phyloP scores from a whole-genome alignment of 2,329 filamentous ascomycete genomes.

The Colletotrichum limetticola region DNA sequence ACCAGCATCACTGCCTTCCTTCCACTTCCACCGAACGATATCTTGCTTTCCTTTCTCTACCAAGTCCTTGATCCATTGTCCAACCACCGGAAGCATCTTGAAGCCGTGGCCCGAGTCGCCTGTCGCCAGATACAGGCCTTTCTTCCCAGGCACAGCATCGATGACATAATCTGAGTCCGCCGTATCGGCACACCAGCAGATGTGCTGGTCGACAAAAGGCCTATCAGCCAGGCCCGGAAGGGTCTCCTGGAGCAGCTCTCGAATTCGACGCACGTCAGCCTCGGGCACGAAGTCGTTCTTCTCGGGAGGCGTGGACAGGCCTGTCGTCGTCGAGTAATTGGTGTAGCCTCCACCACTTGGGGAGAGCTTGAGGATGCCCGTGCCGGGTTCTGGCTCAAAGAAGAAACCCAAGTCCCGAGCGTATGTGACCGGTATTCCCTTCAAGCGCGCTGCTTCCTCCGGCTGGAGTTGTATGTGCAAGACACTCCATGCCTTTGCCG shows the following conservation, averaged over 20 bases:
- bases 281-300: conserved; percentile 61
- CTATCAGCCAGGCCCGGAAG: conserved; percentile 63
- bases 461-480: conserved; percentile 67
- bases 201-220: conserved; percentile 62
- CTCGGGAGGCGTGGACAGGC: conserved; percentile 52
- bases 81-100: conserved; percentile 70
- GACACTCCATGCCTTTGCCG: conserved; percentile 68
- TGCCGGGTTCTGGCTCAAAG: conserved; percentile 71
- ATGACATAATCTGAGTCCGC: conserved; percentile 69
- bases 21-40: conserved; percentile 62
- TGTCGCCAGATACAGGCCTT: conserved; percentile 59
- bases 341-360: conserved; percentile 68
- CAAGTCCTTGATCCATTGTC: conserved; percentile 60
- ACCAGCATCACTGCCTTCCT: conserved; percentile 43
- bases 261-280: conserved; percentile 62
- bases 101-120: conserved; percentile 72
- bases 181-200: conserved; percentile 74
- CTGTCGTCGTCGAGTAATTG: conserved; percentile 45
- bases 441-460: conserved; percentile 62
- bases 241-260: conserved; percentile 60
- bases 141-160: conserved; percentile 64
- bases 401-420: conserved; percentile 72
- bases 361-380: conserved; percentile 68
- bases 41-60: conserved; percentile 56
- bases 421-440: conserved; percentile 69